These are phyloP conservation scores for Stagonosporopsis tanaceti DNA, from an alignment of 2,329 filamentous ascomycete genomes.

Conservation along the genomic window DNA sequence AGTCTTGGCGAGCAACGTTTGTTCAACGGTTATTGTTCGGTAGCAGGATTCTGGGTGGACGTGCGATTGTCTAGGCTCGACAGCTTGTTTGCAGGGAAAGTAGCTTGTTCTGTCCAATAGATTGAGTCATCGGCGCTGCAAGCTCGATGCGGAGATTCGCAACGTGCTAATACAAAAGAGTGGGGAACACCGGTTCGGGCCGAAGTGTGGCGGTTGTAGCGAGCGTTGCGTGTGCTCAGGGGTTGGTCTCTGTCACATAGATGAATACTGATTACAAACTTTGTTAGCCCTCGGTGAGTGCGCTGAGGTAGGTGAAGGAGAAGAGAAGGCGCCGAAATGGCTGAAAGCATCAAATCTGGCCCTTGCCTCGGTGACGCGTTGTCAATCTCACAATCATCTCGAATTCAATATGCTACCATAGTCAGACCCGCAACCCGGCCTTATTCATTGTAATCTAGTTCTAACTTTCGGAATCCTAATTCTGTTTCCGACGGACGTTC, in stretches of 20 bases:
- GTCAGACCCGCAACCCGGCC: not conserved
- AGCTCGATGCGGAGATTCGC: slow-evolving; percentile 2
- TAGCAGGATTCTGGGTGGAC: not conserved
- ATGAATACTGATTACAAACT: not conserved
- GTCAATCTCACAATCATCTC: not conserved
- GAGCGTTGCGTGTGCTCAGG: not conserved
- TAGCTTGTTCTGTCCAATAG: not conserved
- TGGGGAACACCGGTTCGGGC: slow-evolving; percentile 1
- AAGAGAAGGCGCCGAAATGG: not conserved
- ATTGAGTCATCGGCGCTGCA: not conserved
- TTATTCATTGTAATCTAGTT: not conserved
- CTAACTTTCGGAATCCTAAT: not conserved
- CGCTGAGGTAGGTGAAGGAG: not conserved
- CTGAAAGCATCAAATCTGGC: not conserved
- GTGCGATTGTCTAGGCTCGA: not conserved
- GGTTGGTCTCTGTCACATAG: not conserved
- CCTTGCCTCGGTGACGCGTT: not conserved
- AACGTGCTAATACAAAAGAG: not conserved
- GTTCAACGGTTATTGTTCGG: not conserved
- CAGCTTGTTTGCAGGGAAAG: not conserved
- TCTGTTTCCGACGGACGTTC: slow-evolving; percentile 8
- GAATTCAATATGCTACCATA: not conserved
- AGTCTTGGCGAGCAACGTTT: not conserved
- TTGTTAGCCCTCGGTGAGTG: not conserved
- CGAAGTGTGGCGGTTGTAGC: slow-evolving; percentile 3